Base-by-base conservation (phyloP, 306 rosid genomes). In the Sindora glabra region DNA sequence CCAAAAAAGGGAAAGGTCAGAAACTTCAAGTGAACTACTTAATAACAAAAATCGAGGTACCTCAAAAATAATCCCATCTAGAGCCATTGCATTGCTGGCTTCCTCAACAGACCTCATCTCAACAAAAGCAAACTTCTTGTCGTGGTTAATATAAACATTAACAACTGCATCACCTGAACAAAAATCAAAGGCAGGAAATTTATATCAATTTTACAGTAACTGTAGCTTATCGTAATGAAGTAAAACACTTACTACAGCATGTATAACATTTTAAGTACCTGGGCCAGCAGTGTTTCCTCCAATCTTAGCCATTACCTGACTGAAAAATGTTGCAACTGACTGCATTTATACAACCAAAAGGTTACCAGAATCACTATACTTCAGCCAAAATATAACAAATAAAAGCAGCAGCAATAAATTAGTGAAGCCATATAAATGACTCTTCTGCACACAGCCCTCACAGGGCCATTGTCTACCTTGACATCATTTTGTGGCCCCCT, bases 231-330 rank as follows among this genome's bases (percentile, higher is more conserved):
- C 13, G 0, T 30, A 7, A 38, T 14, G 29, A 7, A 30, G 1
- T 52, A 22, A 30, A 17, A 10, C 51, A 55, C 17, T 40, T 16
- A 38, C 40, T 16, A 38, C 40, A 41, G 52, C 8, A n/a, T 21
- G 34, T 14, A 45, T n/a, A n/a, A 40, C 64, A 23, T 56, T 45
- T 23, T 46, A 10, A 45, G 59, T 63, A 86, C 98, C 99, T 70
- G 97, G 97, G 58, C 97, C 99, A 62, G 99, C 99, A 34, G 99
- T 92, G 72, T 92, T 92, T 73, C 99, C 99, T 65, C 97, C 99
- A 17, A 92, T 92, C 56, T 79, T 90, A 48, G 95, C 85, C 99
- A 92, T 92, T 33, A 92, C 99, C 69, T 86, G 95, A 68, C 99
- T 92, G 81, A 92, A 92, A 81, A 81, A 92, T 59, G 94, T 89